phyloP scores from a whole-genome alignment of 2,329 filamentous ascomycete genomes.

The Sporothrix euskadiensis region DNA sequence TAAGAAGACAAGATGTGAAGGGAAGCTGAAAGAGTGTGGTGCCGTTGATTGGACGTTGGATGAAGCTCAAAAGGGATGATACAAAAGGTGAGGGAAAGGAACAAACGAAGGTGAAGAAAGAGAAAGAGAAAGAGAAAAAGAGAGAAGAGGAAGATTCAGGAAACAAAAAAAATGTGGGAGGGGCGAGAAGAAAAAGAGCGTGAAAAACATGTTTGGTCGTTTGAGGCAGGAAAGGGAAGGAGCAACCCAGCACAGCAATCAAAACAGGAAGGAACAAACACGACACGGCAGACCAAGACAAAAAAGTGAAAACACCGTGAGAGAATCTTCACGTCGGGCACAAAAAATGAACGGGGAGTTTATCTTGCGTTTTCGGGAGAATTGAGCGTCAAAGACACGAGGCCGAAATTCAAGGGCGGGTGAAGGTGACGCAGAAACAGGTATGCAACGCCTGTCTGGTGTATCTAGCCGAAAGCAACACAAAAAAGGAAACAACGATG shows the following conservation, averaged over 20 bases:
- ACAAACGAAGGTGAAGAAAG: background rate
- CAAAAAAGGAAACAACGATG: conserved; percentile 9
- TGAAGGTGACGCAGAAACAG: conserved; percentile 29
- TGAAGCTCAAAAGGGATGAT: conserved; percentile 11
- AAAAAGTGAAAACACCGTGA: conserved; percentile 17
- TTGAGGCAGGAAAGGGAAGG: conserved; percentile 24
- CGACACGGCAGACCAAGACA: conserved; percentile 16
- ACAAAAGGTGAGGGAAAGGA: background rate
- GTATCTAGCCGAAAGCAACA: conserved; percentile 19
- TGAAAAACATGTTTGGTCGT: conserved; percentile 14
- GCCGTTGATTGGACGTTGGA: background rate
- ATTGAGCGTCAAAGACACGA: background rate
- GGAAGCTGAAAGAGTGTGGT: conserved; percentile 18
- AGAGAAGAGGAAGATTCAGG: background rate
- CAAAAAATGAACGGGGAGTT: background rate
- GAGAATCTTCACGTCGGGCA: background rate
- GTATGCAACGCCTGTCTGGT: conserved; percentile 21
- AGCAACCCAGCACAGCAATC: conserved; percentile 23
- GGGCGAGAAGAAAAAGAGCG: conserved; percentile 5
- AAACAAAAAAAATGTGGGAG: conserved; percentile 3
- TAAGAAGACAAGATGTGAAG: background rate
- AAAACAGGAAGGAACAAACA: conserved; percentile 30
- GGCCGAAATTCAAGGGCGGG: conserved; percentile 26
- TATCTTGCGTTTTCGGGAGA: background rate
- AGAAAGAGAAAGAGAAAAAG: background rate